phyloP scores from a whole-genome alignment of 768 basidiomycete species.

The Boletus rubescentipes region DNA sequence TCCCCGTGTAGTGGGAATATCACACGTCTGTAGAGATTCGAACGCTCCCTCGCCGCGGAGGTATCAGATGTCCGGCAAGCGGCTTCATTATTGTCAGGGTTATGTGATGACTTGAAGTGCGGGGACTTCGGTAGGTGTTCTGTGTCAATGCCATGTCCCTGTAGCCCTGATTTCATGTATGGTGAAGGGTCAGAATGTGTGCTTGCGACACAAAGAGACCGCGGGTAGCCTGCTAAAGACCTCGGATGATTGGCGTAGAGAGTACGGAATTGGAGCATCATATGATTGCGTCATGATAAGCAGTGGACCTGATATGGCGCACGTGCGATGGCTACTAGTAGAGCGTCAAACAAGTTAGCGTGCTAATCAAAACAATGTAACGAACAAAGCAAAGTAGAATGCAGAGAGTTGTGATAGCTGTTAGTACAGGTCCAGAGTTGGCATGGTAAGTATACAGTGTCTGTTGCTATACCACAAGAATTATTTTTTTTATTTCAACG shows the following conservation, averaged over 20 bases:
- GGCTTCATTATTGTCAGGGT: neutral
- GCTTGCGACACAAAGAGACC: neutral
- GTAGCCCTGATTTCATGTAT: constrained; percentile 3
- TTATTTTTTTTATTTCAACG: too few relatives aligned
- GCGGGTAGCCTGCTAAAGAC: constrained; percentile 1
- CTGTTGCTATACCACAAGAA: constrained; percentile 6
- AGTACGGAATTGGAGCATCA: constrained; percentile 4
- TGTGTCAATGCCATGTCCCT: neutral
- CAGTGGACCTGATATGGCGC: constrained; percentile 4
- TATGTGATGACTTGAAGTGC: neutral
- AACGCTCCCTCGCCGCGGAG: constrained; percentile 1
- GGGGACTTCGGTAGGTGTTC: neutral
- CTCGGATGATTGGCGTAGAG: constrained; percentile 1
- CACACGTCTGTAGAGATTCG: neutral
- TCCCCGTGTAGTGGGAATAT: neutral
- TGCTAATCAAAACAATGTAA: constrained; percentile 18
- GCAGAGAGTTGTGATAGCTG: constrained; percentile 1
- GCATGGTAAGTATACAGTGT: constrained; percentile 14
- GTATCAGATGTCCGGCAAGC: neutral
- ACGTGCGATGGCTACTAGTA: constrained; percentile 8
- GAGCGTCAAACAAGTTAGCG: constrained; percentile 1
- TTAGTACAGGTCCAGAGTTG: constrained; percentile 13
- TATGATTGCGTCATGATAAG: constrained; percentile 2
- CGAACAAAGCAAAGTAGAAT: constrained; percentile 3
- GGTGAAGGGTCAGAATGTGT: neutral